Percentiles rank a stretch among this genome's conserved stretches.
These are phyloP conservation scores for Xylaria sp. DNA, from an alignment of 2,329 filamentous ascomycete species.

Conservation along the genomic window DNA sequence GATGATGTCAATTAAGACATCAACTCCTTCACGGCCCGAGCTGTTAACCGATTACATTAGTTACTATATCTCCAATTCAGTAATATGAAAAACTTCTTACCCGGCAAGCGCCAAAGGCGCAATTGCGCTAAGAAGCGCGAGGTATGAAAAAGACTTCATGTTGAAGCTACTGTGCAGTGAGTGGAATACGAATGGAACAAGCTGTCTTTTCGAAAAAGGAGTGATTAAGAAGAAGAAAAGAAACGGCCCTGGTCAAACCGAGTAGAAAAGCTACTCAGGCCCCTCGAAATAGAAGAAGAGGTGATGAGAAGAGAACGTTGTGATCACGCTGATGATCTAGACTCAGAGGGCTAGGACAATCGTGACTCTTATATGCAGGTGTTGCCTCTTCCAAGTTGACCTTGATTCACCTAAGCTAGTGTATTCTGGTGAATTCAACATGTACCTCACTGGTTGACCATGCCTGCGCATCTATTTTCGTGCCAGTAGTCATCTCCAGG, in stretches of 20 bases:
- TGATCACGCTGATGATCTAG: constrained; percentile 1
- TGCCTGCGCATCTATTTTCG: constrained; percentile 22
- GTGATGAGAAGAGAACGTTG: constrained; percentile 18
- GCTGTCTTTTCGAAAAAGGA: neutral
- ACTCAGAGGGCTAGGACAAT: constrained; percentile 3
- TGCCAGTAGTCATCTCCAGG: constrained; percentile 26
- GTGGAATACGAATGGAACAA: constrained; percentile 1
- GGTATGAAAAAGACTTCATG: constrained; percentile 33
- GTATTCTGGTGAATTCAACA: neutral
- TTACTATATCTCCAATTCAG: neutral
- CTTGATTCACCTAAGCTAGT: neutral
- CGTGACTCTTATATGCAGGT: constrained; percentile 27
- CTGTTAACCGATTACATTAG: constrained; percentile 10
- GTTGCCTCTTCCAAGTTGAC: constrained; percentile 6
- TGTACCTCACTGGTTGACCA: neutral
- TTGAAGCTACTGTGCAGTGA: neutral
- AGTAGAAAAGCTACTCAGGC: constrained; percentile 18
- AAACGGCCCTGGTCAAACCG: constrained; percentile 10
- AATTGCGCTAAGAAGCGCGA: constrained; percentile 32
- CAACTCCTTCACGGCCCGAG: constrained; percentile 22
- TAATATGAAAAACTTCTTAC: neutral
- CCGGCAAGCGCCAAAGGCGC: constrained; percentile 22
- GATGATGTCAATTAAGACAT: constrained; percentile 30
- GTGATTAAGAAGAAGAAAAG: neutral
- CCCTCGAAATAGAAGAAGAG: constrained; percentile 11